Evolutionary conservation across 768 basidiomycete genomes (phyloP).

Genomic region (Hypholoma fasciculare): DNA sequence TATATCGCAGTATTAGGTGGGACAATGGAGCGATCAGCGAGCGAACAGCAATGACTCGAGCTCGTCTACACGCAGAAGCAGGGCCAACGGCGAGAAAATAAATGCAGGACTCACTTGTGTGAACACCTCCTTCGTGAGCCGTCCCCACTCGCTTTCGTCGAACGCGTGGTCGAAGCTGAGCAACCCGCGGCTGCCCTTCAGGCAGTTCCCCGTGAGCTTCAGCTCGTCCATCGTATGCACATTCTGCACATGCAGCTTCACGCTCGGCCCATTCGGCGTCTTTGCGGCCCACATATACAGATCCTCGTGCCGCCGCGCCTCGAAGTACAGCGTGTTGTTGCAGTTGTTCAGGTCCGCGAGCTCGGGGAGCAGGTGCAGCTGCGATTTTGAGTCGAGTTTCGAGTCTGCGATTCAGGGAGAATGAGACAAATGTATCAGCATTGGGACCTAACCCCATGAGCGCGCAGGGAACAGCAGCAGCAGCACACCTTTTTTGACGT

Average conservation of each 20-base stretch:
- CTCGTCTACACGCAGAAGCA: neutral
- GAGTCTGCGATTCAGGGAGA: slow-evolving; percentile 58
- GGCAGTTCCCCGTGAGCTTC: slow-evolving; percentile 98
- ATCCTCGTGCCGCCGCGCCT: slow-evolving; percentile 93
- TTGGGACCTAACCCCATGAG: neutral
- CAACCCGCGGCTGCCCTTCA: slow-evolving; percentile 92
- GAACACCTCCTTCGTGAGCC: slow-evolving; percentile 89
- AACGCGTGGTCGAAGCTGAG: slow-evolving; percentile 91
- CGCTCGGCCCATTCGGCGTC: slow-evolving; percentile 95
- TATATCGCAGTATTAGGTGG: neutral
- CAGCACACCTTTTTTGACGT: slow-evolving; percentile 87
- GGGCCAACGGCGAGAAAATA: neutral
- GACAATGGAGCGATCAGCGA: neutral
- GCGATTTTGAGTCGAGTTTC: slow-evolving; percentile 96
- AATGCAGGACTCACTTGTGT: slow-evolving; percentile 66
- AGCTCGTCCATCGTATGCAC: slow-evolving; percentile 99
- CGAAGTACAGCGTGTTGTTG: slow-evolving; percentile 97
- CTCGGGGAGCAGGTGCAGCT: slow-evolving; percentile 90
- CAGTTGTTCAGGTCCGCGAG: slow-evolving; percentile 97
- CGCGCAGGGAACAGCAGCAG: no score
- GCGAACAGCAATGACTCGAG: neutral
- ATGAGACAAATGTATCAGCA: no score
- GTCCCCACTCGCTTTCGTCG: slow-evolving; percentile 86
- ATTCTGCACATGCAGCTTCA: slow-evolving; percentile 98
- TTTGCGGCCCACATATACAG: slow-evolving; percentile 96